phyloP scores from a whole-genome alignment of 345 rosid genomes.

The Eucalyptus paniculata region DNA sequence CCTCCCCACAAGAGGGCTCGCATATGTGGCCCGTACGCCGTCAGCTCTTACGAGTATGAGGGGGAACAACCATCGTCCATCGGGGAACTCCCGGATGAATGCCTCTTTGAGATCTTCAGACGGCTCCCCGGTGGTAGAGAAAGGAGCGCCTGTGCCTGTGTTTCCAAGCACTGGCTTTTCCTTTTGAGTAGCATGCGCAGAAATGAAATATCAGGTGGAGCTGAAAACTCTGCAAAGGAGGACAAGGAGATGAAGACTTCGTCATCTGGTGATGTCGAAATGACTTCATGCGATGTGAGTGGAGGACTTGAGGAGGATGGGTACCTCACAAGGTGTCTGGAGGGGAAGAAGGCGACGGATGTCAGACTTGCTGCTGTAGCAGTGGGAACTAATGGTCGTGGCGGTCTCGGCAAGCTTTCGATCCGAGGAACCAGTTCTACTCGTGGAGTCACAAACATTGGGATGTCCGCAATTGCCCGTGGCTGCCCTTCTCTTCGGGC shows the following conservation, averaged over 20 bases:
- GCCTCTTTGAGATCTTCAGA: slow-evolving; percentile 66
- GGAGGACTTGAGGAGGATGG: slow-evolving; percentile 31
- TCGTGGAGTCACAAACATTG: slow-evolving; percentile 39
- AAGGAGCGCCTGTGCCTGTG: slow-evolving; percentile 46
- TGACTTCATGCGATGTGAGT: slow-evolving; percentile 7
- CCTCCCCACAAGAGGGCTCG: slow-evolving; percentile 66
- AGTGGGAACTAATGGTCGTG: slow-evolving; percentile 47
- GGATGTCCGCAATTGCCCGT: slow-evolving; percentile 42
- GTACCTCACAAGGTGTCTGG: slow-evolving; percentile 48
- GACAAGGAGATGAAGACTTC: background rate
- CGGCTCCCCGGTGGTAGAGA: slow-evolving; percentile 39
- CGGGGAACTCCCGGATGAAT: slow-evolving; percentile 61
- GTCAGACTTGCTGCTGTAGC: slow-evolving; percentile 59
- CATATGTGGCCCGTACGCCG: slow-evolving; percentile 13
- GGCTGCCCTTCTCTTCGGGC: slow-evolving; percentile 56
- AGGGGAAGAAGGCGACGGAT: slow-evolving; percentile 73
- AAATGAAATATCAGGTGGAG: slow-evolving; percentile 11
- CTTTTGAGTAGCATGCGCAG: slow-evolving; percentile 38
- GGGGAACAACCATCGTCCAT: slow-evolving; percentile 31
- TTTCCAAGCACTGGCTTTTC: slow-evolving; percentile 62
- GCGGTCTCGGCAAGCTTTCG: slow-evolving; percentile 62
- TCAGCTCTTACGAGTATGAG: slow-evolving; percentile 5
- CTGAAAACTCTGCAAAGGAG: background rate
- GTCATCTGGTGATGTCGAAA: slow-evolving; percentile 20
- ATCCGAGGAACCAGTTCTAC: slow-evolving; percentile 41